Evolutionary conservation across 2,329 filamentous ascomycete genomes (phyloP), one percentile per base, ranked within the genome.

Genomic region (Pestalotiopsis sp.): DNA sequence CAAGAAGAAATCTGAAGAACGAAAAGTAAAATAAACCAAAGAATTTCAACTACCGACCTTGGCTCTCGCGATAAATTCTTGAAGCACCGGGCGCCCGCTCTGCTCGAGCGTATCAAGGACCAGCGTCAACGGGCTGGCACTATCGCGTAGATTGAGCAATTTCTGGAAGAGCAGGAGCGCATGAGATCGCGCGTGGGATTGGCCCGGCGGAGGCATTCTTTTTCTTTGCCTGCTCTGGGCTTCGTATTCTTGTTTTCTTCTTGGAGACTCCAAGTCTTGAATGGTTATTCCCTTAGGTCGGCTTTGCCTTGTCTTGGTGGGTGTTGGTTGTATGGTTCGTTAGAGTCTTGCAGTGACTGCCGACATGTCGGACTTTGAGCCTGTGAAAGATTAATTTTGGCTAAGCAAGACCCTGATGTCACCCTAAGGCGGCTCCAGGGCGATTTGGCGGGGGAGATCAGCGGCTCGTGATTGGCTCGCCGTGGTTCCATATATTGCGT

Each of bases 21-120:
- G n/a, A 17, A 49, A 4, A 0, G 14, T 52, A 49, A 49, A 13
- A 17, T 7, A 14, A 31, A n/a, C 4, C 20, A 27, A 12, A 6
- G 20, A 41, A 20, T 11, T 12, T 39, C 5, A 68, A 67, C 23
- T 65, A 73, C 81, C 69, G 73, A 92, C 93, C 83, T 91, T 93
- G 67, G 92, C 93, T 74, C 95, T 87, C 61, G 86, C 84, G 67
- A 93, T 88, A 79, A 95, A 93, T 79, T 97, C 94, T 20, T 84
- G 82, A 2, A 95, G 72, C 4, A 97, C 81, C 0, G 91, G 90
- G 38, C 84, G 86, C 6, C 90, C 93, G 31, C 91, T 90, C 81
- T 97, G 94, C 81, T 97, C 94, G 38, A 98, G 84, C 41, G 87
- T 93, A 80, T 98, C 95, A 68, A 97, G 85, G 3, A 98, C 81